These are phyloP conservation scores for Coemansia pectinata DNA, from an alignment of 192 early-diverging fungal genomes.

Conservation along the genomic window DNA sequence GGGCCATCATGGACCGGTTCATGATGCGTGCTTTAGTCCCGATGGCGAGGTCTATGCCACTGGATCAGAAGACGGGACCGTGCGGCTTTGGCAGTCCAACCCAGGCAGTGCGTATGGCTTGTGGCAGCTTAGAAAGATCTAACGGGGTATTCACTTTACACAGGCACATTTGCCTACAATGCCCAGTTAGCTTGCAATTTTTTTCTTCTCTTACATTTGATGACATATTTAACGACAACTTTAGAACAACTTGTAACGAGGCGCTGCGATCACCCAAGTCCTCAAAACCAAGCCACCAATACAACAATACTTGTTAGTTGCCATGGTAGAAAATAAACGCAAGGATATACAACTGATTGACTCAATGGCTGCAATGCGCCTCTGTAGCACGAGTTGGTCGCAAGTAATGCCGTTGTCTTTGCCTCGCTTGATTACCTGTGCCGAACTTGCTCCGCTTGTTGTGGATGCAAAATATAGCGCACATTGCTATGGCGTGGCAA, in stretches of 20 bases:
- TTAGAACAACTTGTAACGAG: not conserved
- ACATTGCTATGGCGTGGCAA: not conserved
- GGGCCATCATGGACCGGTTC: slow-evolving; percentile 90
- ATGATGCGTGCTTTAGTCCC: slow-evolving; percentile 87
- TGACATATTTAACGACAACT: not conserved
- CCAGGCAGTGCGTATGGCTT: slow-evolving; percentile 81
- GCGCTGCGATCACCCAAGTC: not conserved
- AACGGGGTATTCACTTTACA: not conserved
- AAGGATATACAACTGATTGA: not conserved
- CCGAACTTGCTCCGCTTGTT: not conserved
- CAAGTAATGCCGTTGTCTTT: too few species aligned
- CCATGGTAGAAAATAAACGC: too few species aligned
- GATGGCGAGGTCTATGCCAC: slow-evolving; percentile 91
- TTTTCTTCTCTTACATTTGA: not conserved
- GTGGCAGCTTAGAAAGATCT: slow-evolving; percentile 64
- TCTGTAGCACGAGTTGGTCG: not conserved
- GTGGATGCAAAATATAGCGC: not conserved
- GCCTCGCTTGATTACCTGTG: too few species aligned
- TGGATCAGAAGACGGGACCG: slow-evolving; percentile 90
- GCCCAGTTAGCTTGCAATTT: not conserved
- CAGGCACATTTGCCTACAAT: slow-evolving; percentile 3
- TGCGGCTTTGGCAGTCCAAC: slow-evolving; percentile 85
- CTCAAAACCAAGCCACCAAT: too few species aligned
- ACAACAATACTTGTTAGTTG: too few species aligned
- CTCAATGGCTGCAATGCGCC: not conserved